These are phyloP conservation scores for Chaetomium globosum DNA, from an alignment of 2,329 filamentous ascomycete species.

Conservation along the genomic window DNA sequence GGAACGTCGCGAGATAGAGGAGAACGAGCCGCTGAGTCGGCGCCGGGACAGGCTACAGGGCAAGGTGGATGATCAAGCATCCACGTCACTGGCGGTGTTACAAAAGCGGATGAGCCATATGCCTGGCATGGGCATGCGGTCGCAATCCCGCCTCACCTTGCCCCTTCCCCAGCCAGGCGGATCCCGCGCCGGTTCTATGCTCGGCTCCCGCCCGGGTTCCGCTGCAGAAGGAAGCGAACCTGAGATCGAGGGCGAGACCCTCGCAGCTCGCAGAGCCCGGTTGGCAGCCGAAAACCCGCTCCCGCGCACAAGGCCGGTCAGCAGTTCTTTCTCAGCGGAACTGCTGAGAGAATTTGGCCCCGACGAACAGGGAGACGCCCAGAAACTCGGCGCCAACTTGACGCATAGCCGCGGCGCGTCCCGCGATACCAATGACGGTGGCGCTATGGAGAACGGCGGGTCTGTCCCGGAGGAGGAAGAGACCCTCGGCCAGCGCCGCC, in stretches of 20 bases:
- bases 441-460: slow-evolving; percentile 31
- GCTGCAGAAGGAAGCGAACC: slow-evolving; percentile 44
- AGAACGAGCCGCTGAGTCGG: slow-evolving; percentile 83
- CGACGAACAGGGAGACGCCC: slow-evolving; percentile 43
- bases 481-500: slow-evolving; percentile 75
- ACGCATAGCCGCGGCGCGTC: slow-evolving; percentile 25
- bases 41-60: slow-evolving; percentile 76
- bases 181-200: slow-evolving; percentile 35
- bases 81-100: slow-evolving; percentile 38
- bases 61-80: slow-evolving; percentile 45
- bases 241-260: slow-evolving; percentile 65
- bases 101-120: slow-evolving; percentile 52
- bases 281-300: slow-evolving; percentile 59
- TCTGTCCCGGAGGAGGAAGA: slow-evolving; percentile 63
- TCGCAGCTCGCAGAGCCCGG: slow-evolving; percentile 66
- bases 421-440: background rate
- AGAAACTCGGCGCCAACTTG: slow-evolving; percentile 31
- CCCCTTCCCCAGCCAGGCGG: slow-evolving; percentile 23
- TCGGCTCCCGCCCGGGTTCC: slow-evolving; percentile 27
- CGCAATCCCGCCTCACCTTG: slow-evolving; percentile 36
- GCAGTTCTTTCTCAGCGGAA: slow-evolving; percentile 68
- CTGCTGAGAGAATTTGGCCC: slow-evolving; percentile 66
- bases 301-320: slow-evolving; percentile 61
- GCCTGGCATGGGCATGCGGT: slow-evolving; percentile 39
- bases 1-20: slow-evolving; percentile 81